These are phyloP conservation scores for Penicillium macrosclerotiorum DNA, from an alignment of 495 filamentous ascomycete species.

Conservation along the genomic window DNA sequence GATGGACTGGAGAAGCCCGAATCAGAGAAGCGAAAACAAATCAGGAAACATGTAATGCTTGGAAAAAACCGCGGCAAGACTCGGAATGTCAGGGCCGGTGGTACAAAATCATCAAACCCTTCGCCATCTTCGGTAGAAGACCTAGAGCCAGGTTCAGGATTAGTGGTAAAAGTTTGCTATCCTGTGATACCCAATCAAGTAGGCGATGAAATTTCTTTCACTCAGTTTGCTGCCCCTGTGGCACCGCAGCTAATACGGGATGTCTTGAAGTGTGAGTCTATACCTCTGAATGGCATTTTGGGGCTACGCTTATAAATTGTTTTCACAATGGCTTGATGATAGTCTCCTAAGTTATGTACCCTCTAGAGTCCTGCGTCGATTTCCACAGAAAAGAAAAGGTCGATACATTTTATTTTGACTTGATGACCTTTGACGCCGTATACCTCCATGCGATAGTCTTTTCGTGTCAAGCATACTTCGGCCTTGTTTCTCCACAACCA, in stretches of 20 bases:
- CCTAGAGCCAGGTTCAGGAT: neutral
- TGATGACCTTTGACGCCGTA: constrained; percentile 31
- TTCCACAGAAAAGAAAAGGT: constrained; percentile 25
- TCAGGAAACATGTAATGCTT: constrained; percentile 49
- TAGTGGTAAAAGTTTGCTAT: constrained; percentile 4
- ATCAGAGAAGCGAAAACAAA: constrained; percentile 34
- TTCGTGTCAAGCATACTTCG: constrained; percentile 32
- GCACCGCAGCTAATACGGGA: constrained; percentile 17
- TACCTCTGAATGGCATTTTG: neutral
- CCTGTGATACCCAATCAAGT: constrained; percentile 6
- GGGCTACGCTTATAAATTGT: neutral
- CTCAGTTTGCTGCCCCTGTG: constrained; percentile 28
- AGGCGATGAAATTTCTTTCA: constrained; percentile 22
- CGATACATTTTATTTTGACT: constrained; percentile 27
- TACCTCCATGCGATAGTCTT: constrained; percentile 41
- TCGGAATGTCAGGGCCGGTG: neutral
- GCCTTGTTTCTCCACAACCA: neutral
- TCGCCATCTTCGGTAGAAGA: no score
- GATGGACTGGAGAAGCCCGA: constrained; percentile 22
- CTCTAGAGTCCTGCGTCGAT: constrained; percentile 35
- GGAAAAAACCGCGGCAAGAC: constrained; percentile 41
- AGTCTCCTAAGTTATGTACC: constrained; percentile 41
- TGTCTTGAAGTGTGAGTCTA: constrained; percentile 18
- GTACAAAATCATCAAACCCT: no score
- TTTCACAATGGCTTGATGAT: neutral